Evolutionary conservation across 2,329 filamentous ascomycete genomes (phyloP).

Genomic region (Colletotrichum sp.): DNA sequence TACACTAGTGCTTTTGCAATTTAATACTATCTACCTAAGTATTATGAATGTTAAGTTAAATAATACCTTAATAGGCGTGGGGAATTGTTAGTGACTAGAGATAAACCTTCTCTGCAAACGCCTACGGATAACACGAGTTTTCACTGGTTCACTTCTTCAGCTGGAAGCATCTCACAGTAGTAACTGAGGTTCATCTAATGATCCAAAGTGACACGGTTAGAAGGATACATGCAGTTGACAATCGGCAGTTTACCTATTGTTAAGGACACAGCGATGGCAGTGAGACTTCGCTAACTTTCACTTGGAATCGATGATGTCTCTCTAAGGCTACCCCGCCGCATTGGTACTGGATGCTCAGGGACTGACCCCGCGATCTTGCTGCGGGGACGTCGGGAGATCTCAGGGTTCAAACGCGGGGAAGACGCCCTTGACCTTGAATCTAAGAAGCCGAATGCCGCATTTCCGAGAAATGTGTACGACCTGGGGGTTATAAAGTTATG

Average conservation of each 20-base stretch:
- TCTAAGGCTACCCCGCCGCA: background rate
- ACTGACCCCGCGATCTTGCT: background rate
- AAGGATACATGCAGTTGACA: background rate
- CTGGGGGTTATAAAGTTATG: background rate
- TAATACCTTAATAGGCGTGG: no score
- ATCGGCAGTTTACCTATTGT: background rate
- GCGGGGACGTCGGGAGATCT: background rate
- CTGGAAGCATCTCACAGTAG: no score
- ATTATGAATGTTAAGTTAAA: no score
- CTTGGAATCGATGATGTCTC: fast-evolving
- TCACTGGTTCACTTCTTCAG: no score
- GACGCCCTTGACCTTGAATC: background rate
- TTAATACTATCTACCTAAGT: no score
- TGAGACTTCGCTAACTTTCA: background rate
- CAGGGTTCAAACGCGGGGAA: background rate
- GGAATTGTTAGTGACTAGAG: no score
- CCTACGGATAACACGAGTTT: no score
- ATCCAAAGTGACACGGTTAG: background rate
- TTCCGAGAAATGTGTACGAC: background rate
- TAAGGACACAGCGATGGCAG: background rate
- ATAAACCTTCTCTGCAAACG: no score
- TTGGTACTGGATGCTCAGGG: background rate
- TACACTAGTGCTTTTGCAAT: no score
- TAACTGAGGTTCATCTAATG: background rate
- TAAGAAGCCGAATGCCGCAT: background rate